A percentile compares a stretch with the other conserved stretches of the same genome.
These are phyloP conservation scores for Cyathus striatus DNA, from an alignment of 768 basidiomycete genomes.

Conservation along the genomic window DNA sequence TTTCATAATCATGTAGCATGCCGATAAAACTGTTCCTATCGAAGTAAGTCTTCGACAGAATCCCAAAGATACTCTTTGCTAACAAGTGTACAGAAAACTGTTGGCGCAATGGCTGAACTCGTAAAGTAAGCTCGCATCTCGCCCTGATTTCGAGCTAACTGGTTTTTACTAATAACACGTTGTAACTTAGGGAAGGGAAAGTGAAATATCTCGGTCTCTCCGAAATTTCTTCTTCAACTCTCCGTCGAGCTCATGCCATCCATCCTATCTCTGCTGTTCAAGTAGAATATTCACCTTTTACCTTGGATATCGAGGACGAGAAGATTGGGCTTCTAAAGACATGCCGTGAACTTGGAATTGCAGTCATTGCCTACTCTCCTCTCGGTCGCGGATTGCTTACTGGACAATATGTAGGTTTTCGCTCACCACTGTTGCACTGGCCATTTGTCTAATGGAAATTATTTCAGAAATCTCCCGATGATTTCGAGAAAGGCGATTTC, in stretches of 20 bases:
- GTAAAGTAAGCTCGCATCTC: conserved; percentile 41
- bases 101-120: conserved; percentile 45
- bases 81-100: conserved; percentile 27
- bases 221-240: not conserved
- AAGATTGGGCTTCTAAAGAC: conserved; percentile 19
- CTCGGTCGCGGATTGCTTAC: not conserved
- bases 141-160: no score
- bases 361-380: not conserved
- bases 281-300: not conserved
- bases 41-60: no score
- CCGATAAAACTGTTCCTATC: conserved; percentile 39
- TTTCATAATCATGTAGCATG: conserved; percentile 14
- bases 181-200: conserved; percentile 30
- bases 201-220: not conserved
- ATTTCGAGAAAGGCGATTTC: conserved; percentile 36
- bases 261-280: not conserved
- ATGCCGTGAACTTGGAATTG: not conserved
- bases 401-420: not conserved
- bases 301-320: not conserved
- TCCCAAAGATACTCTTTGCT: no score
- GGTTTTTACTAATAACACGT: no score
- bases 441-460: not conserved
- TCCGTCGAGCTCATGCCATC: not conserved
- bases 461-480: conserved; percentile 27
- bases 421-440: conserved; percentile 1